Conservation (phyloP, 176 grass and related monocot genomes). For the Aegilops sharonensis region DNA sequence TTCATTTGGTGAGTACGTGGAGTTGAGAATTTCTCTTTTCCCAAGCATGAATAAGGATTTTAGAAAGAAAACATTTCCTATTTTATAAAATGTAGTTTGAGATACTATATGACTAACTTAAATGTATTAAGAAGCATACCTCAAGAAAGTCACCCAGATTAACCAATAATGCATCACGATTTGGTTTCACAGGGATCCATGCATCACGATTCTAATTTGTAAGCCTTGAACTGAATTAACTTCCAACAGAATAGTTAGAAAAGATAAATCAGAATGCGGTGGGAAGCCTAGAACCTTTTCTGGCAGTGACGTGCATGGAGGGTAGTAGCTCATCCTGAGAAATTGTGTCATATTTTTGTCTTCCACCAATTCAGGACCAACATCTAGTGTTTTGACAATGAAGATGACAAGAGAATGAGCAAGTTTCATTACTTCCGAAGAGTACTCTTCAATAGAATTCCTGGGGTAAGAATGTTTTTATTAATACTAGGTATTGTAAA, state of each 20-base stretch:
- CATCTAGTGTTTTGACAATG: conserved; percentile 33
- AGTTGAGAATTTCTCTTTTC: too few species aligned
- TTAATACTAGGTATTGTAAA: not conserved
- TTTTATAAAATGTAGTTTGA: not conserved
- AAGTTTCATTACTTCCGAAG: conserved; percentile 31
- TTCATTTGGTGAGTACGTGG: too few species aligned
- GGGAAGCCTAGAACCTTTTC: conserved; percentile 58
- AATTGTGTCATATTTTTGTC: conserved; percentile 36
- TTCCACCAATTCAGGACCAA: not conserved
- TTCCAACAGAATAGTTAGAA: conserved; percentile 38
- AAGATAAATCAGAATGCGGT: conserved; percentile 38
- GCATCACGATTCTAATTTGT: conserved; percentile 34
- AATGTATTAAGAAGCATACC: not conserved
- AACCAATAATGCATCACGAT: conserved; percentile 29
- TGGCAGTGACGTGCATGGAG: conserved; percentile 37
- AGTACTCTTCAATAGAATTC: conserved; percentile 45
- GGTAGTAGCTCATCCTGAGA: conserved; percentile 63
- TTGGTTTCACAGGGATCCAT: conserved; percentile 36
- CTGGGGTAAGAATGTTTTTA: not conserved
- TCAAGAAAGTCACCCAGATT: conserved; percentile 52
- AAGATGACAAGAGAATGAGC: conserved; percentile 6
- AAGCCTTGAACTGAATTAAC: conserved; percentile 46
- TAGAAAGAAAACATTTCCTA: too few species aligned
- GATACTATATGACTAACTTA: not conserved
- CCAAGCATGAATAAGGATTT: too few species aligned